Percentiles rank a stretch among this genome's conserved stretches.
These are phyloP conservation scores for Gyrodon lividus DNA, from an alignment of 768 basidiomycete genomes.

Conservation along the genomic window DNA sequence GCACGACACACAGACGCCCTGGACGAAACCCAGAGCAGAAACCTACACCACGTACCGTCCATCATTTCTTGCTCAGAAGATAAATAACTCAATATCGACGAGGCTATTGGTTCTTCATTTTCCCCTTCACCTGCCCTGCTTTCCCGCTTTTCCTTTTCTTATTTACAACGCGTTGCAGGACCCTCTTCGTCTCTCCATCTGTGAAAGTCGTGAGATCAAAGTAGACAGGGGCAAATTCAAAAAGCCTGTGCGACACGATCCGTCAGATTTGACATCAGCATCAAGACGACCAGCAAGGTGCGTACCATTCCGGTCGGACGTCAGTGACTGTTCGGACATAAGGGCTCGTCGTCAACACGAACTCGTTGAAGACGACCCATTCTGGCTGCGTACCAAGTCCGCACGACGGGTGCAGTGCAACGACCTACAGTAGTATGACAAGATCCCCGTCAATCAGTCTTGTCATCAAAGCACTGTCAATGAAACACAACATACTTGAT, in stretches of 20 bases:
- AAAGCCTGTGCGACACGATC: slow-evolving; percentile 40
- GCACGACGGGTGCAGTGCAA: slow-evolving; percentile 69
- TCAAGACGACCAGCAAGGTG: slow-evolving; percentile 1
- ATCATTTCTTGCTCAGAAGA: too few relatives aligned
- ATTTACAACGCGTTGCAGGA: slow-evolving; percentile 51
- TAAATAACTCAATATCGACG: too few relatives aligned
- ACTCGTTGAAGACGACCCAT: slow-evolving; percentile 94
- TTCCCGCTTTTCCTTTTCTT: too few relatives aligned
- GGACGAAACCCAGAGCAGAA: too few relatives aligned
- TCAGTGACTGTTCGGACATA: slow-evolving; percentile 93
- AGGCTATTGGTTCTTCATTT: too few relatives aligned
- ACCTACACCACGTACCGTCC: too few relatives aligned
- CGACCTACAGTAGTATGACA: slow-evolving; percentile 11
- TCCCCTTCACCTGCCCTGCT: too few relatives aligned
- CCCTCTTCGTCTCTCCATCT: slow-evolving; percentile 69
- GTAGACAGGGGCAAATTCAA: slow-evolving; percentile 63
- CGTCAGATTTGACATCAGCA: slow-evolving; percentile 4
- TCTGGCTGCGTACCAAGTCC: slow-evolving; percentile 85
- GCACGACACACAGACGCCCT: too few relatives aligned
- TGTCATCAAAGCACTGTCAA: background rate
- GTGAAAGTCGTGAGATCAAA: slow-evolving; percentile 67
- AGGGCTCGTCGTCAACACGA: slow-evolving; percentile 83
- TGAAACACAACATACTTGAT: slow-evolving; percentile 60
- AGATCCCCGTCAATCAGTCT: background rate
- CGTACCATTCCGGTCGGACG: slow-evolving; percentile 81